Conservation (phyloP, 2,329 filamentous ascomycete genomes). For the Phoma herbarum region DNA sequence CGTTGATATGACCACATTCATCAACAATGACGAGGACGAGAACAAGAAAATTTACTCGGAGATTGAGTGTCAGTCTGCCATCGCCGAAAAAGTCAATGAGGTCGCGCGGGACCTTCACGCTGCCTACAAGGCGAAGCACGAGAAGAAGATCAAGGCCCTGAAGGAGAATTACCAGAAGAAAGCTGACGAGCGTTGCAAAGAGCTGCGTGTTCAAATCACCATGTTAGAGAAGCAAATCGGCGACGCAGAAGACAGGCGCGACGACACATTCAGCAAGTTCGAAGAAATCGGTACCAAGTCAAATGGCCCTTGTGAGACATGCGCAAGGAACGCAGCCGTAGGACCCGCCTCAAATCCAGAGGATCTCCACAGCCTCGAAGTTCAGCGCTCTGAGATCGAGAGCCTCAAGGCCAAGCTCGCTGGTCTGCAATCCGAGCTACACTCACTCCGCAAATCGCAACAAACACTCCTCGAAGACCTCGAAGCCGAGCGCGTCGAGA, state of each 20-base stretch:
- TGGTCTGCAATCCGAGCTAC: conserved; percentile 76
- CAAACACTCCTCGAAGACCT: conserved; percentile 70
- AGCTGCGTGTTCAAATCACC: conserved; percentile 76
- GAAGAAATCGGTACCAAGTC: conserved; percentile 23
- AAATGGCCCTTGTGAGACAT: conserved; percentile 25
- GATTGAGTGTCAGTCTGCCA: conserved; percentile 66
- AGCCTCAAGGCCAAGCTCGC: conserved; percentile 77
- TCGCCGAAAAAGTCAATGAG: conserved; percentile 87
- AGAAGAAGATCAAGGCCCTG: conserved; percentile 91
- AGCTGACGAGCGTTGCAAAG: conserved; percentile 86
- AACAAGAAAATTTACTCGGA: conserved; percentile 51
- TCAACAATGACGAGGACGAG: conserved; percentile 48
- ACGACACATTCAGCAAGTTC: conserved; percentile 70
- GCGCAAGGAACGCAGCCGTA: conserved; percentile 21
- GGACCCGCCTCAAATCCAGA: conserved; percentile 39
- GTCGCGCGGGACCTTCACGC: conserved; percentile 82
- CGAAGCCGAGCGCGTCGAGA: conserved; percentile 79
- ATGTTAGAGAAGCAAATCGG: conserved; percentile 78
- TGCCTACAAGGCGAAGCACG: conserved; percentile 96
- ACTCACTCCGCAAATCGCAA: conserved; percentile 75
- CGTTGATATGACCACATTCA: conserved; percentile 71
- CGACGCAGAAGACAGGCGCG: conserved; percentile 70
- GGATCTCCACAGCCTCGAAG: conserved; percentile 63
- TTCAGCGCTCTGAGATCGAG: conserved; percentile 71
- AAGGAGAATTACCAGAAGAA: conserved; percentile 83